Evolutionary conservation across 305 asterid genomes (phyloP), one percentile per base, ranked within the genome.

Genomic region (Plantago lanceolata): DNA sequence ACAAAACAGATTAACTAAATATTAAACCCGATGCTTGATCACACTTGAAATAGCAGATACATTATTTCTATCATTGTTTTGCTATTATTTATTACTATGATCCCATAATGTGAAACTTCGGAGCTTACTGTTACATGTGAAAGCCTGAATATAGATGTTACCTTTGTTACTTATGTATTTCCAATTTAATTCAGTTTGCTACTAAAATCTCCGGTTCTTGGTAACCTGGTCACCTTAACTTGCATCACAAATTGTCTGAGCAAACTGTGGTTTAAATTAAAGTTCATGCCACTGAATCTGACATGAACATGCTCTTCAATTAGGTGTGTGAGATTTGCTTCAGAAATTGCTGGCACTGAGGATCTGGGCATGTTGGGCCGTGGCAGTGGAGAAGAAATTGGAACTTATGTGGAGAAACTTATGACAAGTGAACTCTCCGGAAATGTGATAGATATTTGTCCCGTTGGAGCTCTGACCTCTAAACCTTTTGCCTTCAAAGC

Each of bases 341-440:
- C 91, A 33, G 97, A 93, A 82, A 56, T 93, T 61, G 98, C 98
- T 66, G 98, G 98, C 43, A 95, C 87, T 68, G 84, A 87, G 75
- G 98, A 93, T 78, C 96, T 93, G 64, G 98, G 98, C 62, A 81
- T 93, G 84, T 72, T 93, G 75, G 98, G 98, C 21, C 98, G 97
- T 79, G 98, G 98, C 40, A 93, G 98, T 69, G 98, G 98, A 70
- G 98, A 93, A 84, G 98, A 93, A 82, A 89, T 93, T 62, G 99
- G 99, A 67, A 93, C 99, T 61, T 93, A 93, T 68, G 99, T 93
- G 59, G 99, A 89, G 75, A 82, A 68, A 59, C 94, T 93, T 59
- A 93, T 93, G 99, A 84, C 96, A 63, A 93, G 99, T 83, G 99
- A 93, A 79, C 79, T 93, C 70, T 93, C 99, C 9, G 99, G 99